Base-by-base conservation (phyloP, 2,329 filamentous ascomycete species). In the Talaromyces amestolkiae region DNA sequence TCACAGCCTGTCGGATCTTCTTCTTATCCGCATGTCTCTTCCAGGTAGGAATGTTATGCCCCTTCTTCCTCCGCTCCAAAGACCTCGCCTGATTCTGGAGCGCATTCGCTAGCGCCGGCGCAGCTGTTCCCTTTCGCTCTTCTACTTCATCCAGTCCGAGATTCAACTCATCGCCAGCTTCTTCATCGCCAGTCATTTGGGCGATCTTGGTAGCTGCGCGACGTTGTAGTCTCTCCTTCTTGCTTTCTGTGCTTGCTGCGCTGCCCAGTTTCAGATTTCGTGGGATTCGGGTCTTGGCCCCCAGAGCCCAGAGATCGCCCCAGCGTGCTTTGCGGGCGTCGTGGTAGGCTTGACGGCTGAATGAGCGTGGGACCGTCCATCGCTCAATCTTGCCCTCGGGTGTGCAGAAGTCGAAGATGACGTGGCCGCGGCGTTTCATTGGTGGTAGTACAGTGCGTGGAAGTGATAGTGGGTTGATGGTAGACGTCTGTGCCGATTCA, bases 291-390 rank as follows among this genome's bases (percentile, higher is more conserved):
- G 92, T 96, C 83, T 98, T 98, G 24, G 93, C 94, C 0, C 95
- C 95, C 0, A 98, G 83, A 0, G 94, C 93, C 95, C 95, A 99
- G 10, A 98, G 82, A 75, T 98, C 95, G 45, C 95, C 95, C 95
- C 94, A 98, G 62, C 81, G 81, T 0, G 90, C 86, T 80, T 99
- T 99, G 68, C 95, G 88, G 41, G 95, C 95, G 75, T 98, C 95
- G 71, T 91, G 92, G 80, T 94, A 98, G 0, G 93, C 93, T 72
- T 90, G 87, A 71, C 86, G 89, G 76, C 89, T 89, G 78, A 89
- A 95, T 66, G 89, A 92, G 70, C 88, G 88, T 1, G 94, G 91
- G 0, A 99, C 89, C 0, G 90, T 95, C 95, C 95, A 99, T 64
- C 95, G 91, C 81, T 99, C 94, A 39, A 97, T 88, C 49, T 86